phyloP scores from a whole-genome alignment of 805 yeast species.

The Saturnispora hagleri region DNA sequence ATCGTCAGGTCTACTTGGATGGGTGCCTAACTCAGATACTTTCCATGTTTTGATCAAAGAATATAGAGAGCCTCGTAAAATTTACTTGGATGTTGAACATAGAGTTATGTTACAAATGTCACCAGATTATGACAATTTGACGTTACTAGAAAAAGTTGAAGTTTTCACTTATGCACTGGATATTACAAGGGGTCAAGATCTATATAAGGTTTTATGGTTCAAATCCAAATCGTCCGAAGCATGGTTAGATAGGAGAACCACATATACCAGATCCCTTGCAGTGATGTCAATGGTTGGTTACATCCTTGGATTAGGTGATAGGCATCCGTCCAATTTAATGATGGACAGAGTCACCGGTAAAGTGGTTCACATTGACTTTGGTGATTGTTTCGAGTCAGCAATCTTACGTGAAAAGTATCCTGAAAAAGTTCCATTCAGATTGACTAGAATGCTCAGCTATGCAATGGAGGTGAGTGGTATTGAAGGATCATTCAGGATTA shows the following conservation, averaged over 20 bases:
- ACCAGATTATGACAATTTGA: conserved; percentile 85
- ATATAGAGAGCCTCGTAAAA: conserved; percentile 85
- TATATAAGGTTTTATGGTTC: conserved; percentile 92
- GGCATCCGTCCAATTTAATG: conserved; percentile 97
- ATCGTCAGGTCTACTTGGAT: conserved; percentile 89
- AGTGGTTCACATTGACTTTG: conserved; percentile 95
- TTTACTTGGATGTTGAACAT: conserved; percentile 85
- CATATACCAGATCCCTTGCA: conserved; percentile 91
- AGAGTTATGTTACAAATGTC: conserved; percentile 97
- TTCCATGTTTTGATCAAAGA: conserved; percentile 89
- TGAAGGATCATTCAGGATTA: conserved; percentile 93
- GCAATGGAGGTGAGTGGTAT: conserved; percentile 99
- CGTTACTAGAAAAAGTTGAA: conserved; percentile 86
- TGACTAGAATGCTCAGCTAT: conserved; percentile 92
- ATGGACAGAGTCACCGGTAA: conserved; percentile 90
- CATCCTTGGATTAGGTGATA: conserved; percentile 91
- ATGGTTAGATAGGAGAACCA: conserved; percentile 95
- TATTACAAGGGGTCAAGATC: conserved; percentile 92
- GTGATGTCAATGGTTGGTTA: conserved; percentile 99
- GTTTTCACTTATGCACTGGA: conserved; percentile 94
- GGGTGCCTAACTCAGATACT: conserved; percentile 97
- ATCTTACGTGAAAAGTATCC: conserved; percentile 94
- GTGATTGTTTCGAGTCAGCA: conserved; percentile 98
- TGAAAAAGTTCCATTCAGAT: conserved; percentile 93
- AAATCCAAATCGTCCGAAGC: conserved; percentile 94